These are phyloP conservation scores for Phytopythium boreale DNA, from an alignment of 352 stramenopile genomes.

Conservation along the genomic window DNA sequence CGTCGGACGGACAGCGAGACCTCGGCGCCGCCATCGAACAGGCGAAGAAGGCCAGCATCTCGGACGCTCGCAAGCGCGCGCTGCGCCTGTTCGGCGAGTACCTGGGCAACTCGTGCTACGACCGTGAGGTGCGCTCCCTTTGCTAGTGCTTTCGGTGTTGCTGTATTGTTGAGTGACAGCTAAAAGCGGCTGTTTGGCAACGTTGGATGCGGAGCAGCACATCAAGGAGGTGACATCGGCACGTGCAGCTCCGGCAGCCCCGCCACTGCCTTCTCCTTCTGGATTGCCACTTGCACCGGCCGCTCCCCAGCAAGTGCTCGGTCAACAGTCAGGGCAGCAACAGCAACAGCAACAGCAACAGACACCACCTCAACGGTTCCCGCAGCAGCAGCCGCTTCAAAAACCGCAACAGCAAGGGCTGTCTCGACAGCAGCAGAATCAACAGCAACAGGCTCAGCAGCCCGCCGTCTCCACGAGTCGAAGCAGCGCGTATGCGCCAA, in stretches of 20 bases:
- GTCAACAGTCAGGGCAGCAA: constrained; percentile 4
- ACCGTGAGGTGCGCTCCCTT: constrained; percentile 37
- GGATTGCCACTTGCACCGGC: neutral
- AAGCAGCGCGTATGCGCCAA: neutral
- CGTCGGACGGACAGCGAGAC: constrained; percentile 74
- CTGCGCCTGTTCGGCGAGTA: constrained; percentile 85
- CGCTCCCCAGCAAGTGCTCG: neutral
- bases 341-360: constrained; percentile 8
- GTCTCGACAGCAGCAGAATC: constrained; percentile 9
- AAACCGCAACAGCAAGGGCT: neutral
- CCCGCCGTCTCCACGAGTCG: no score
- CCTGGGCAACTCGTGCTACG: constrained; percentile 85
- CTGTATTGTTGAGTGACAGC: neutral
- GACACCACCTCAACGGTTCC: constrained; percentile 4
- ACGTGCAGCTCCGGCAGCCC: constrained; percentile 17
- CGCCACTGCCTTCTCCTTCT: constrained; percentile 15
- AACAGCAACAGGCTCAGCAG: constrained; percentile 18
- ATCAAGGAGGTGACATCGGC: constrained; percentile 79
- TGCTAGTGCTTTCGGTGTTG: neutral
- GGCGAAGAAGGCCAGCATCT: constrained; percentile 87
- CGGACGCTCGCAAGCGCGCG: constrained; percentile 75
- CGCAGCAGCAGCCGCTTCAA: neutral
- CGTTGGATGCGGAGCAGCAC: constrained; percentile 19
- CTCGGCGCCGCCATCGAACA: constrained; percentile 74
- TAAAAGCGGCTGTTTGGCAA: neutral